Evolutionary conservation across 2,329 filamentous ascomycete genomes (phyloP), one percentile per base, ranked within the genome.

Genomic region (Periconia macrospinosa): DNA sequence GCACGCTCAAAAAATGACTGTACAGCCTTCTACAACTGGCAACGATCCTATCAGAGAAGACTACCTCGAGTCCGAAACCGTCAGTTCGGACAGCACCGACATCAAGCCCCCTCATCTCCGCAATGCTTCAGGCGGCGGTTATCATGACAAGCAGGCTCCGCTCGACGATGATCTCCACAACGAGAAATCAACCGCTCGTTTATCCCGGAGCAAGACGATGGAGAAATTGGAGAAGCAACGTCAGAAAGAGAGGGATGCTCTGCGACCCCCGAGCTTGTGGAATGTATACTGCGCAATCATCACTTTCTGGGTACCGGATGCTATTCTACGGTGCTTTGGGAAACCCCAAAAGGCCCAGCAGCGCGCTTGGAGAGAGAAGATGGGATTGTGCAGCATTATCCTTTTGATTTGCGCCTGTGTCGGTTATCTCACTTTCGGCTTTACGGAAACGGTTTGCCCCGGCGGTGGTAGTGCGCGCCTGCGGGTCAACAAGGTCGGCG

Each of bases 311-410:
- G 89, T 86, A 53, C 94, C 94, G 0, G 88, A 92, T 70, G 89
- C 93, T 57, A 76, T 97, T 27, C 79, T 99, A 50, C 85, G 83
- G 61, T 96, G 91, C 75, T 94, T 92, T 67, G 92, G 92, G 40
- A 95, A 90, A 81, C 86, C 86, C 8, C 83, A 90, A 44, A 94
- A 90, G 74, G 91, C 88, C 15, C 91, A 97, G 74, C 89, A 92
- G 70, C 85, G 91, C 67, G 94, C 94, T 2, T 99, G 94, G 94
- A 86, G 94, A 61, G 94, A 99, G 73, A 99, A 99, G 82, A 95
- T 99, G 81, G 94, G 94, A 2, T 78, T 99, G 54, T 90, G 97
- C 77, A 96, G 92, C 76, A 86, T 99, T 69, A 99, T 99, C 70
- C 70, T 96, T 30, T 70, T 88, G 55, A 92, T 97, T 70, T 95